Conservation (phyloP, 768 basidiomycete species). For the Calocybe cyanea region DNA sequence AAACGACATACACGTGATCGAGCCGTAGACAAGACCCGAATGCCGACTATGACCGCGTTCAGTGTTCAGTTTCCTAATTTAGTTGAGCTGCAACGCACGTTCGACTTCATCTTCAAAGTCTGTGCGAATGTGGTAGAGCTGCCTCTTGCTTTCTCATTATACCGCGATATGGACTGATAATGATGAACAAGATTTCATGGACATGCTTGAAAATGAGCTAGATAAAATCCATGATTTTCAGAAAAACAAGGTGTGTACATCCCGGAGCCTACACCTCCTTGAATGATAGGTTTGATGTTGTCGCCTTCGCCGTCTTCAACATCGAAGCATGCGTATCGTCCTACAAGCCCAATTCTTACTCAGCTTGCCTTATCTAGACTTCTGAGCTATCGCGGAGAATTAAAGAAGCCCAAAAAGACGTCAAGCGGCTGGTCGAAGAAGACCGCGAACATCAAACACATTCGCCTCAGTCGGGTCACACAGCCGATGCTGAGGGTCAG, state of each 20-base stretch:
- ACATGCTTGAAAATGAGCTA: constrained; percentile 77
- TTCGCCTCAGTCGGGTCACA: constrained; percentile 16
- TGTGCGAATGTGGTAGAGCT: background rate
- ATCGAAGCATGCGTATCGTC: too few relatives aligned
- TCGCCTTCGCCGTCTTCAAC: too few relatives aligned
- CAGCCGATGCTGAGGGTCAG: constrained; percentile 57
- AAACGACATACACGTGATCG: constrained; percentile 3
- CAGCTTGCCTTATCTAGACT: constrained; percentile 42
- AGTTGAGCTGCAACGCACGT: constrained; percentile 24
- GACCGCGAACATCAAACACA: constrained; percentile 27
- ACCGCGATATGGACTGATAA: constrained; percentile 73
- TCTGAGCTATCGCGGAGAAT: constrained; percentile 81
- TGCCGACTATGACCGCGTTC: constrained; percentile 9
- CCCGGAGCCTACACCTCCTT: background rate
- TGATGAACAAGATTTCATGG: constrained; percentile 82
- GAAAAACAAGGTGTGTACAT: constrained; percentile 63
- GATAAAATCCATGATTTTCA: constrained; percentile 96
- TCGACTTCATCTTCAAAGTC: constrained; percentile 14
- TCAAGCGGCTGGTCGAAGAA: constrained; percentile 70
- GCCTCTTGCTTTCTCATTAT: too few relatives aligned
- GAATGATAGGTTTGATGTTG: too few relatives aligned
- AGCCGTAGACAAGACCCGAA: constrained; percentile 4
- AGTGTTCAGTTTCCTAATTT: too few relatives aligned
- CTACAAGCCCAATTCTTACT: background rate
- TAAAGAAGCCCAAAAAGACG: constrained; percentile 74